Percentiles rank a stretch among this genome's conserved stretches.
phyloP scores from a whole-genome alignment of 352 stramenopile genomes.

The Halophytophthora batemanensis region DNA sequence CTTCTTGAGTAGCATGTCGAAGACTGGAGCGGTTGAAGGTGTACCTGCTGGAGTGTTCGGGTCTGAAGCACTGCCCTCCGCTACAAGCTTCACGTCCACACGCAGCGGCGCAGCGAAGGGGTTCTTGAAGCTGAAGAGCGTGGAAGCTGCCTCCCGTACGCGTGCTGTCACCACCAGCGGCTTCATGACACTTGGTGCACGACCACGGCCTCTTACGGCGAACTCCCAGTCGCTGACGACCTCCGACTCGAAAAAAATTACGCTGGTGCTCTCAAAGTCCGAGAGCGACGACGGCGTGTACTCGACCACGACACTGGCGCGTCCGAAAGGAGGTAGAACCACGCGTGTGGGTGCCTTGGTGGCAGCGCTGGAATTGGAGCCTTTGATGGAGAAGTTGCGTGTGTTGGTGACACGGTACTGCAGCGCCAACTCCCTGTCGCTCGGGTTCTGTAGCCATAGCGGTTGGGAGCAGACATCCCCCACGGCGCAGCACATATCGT shows the following conservation, averaged over 20 bases:
- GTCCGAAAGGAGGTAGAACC: constrained; percentile 64
- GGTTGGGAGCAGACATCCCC: constrained; percentile 71
- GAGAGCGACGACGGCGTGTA: constrained; percentile 91
- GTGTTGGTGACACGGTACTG: constrained; percentile 70
- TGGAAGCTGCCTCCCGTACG: constrained; percentile 78
- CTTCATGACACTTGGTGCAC: constrained; percentile 89
- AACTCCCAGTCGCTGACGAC: constrained; percentile 91
- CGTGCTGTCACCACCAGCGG: constrained; percentile 59
- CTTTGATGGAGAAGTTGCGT: constrained; percentile 89
- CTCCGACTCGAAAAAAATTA: constrained; percentile 72
- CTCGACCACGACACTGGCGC: constrained; percentile 64
- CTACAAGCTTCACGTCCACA: constrained; percentile 76
- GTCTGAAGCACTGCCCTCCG: constrained; percentile 16
- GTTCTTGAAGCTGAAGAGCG: constrained; percentile 92
- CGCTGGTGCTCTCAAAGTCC: constrained; percentile 60
- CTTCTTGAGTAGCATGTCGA: constrained; percentile 79
- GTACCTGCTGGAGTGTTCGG: not conserved
- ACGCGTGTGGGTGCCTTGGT: constrained; percentile 20
- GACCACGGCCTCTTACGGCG: constrained; percentile 67
- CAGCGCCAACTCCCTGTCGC: constrained; percentile 70
- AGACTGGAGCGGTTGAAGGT: constrained; percentile 25
- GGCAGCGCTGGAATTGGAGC: constrained; percentile 9
- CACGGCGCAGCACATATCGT: constrained; percentile 82
- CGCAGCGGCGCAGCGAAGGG: constrained; percentile 82
- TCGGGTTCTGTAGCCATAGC: constrained; percentile 90